Evolutionary conservation across 257 asterid species (phyloP), one percentile per base, ranked within the genome.

Genomic region (Solanum okadae): DNA sequence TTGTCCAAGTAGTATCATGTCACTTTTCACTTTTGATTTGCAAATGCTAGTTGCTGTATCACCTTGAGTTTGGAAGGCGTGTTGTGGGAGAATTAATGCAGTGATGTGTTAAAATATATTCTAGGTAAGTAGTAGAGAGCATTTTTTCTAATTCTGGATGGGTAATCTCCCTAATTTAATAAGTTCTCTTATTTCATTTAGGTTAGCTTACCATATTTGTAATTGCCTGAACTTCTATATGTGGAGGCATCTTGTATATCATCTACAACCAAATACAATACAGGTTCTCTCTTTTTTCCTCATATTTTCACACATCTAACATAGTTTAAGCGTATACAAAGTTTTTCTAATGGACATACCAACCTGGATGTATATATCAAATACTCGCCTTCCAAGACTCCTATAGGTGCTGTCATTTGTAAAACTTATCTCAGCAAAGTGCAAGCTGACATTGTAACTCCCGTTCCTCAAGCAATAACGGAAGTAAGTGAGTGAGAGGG

Each of bases 361-460:
- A 86, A 96, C 99, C 99, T 96, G 99, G 78, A 96, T 93, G 89
- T 93, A 93, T 63, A 96, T 92, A 73, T 96, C 95, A 86, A 96
- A 96, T 86, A 89, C 89, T 46, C 98, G 93, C 92, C 89, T 91
- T 65, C 99, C 98, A n/a, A 95, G 98, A 89, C 94, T 94, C 89
- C 65, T 61, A 87, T 92, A 96, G 11, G 98, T 91, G 37, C 87
- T 91, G 90, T 94, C 96, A 88, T 91, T 92, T 40, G 96, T 86
- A 92, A 95, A 95, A 38, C 85, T 83, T 79, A 94, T 91, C 90
- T 96, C 99, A 13, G 99, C 95, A 71, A 96, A 95, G 87, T 94
- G 96, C 87, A 96, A 93, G 90, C 89, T 92, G 87, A 96, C 95
- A 29, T 91, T 94, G 89, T 96, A 96, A 91, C 86, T 90, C 89